Evolutionary conservation across 2,329 filamentous ascomycete species (phyloP).

Genomic region (Herpotrichia juniperi): DNA sequence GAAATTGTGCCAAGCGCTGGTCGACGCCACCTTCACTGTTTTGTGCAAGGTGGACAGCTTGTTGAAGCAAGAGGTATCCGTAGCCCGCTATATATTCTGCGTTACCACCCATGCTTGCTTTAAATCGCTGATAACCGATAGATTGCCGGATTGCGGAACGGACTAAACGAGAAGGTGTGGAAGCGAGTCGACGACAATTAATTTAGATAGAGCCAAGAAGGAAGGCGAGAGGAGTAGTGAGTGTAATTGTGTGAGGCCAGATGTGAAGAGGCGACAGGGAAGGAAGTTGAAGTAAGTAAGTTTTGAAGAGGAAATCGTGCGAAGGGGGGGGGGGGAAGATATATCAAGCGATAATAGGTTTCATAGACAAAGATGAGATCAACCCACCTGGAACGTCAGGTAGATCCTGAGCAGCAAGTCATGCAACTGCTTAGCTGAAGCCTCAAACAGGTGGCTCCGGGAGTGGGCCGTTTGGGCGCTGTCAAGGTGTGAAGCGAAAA

Average conservation of each 20-base stretch:
- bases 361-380: slow-evolving; percentile 33
- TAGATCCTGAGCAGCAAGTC: slow-evolving; percentile 39
- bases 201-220: slow-evolving; percentile 12
- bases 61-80: slow-evolving; percentile 60
- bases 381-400: slow-evolving; percentile 44
- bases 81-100: slow-evolving; percentile 46
- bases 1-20: slow-evolving; percentile 65
- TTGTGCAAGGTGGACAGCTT: slow-evolving; percentile 77
- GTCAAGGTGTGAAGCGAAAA: slow-evolving; percentile 46
- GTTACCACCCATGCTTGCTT: slow-evolving; percentile 50
- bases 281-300: slow-evolving; percentile 16
- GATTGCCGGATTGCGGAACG: slow-evolving; percentile 24
- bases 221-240: slow-evolving; percentile 9
- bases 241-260: no score
- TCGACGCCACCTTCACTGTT: slow-evolving; percentile 74
- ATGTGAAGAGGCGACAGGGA: slow-evolving; percentile 7
- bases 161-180: slow-evolving; percentile 34
- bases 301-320: slow-evolving; percentile 24
- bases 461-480: slow-evolving; percentile 46
- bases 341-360: slow-evolving; percentile 37
- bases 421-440: slow-evolving; percentile 44
- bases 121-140: slow-evolving; percentile 23
- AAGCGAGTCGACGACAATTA: slow-evolving; percentile 6
- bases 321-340: slow-evolving; percentile 27
- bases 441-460: slow-evolving; percentile 48